These are phyloP conservation scores for Malassezia nana DNA, from an alignment of 1,284 basidiomycete species.

Conservation along the genomic window DNA sequence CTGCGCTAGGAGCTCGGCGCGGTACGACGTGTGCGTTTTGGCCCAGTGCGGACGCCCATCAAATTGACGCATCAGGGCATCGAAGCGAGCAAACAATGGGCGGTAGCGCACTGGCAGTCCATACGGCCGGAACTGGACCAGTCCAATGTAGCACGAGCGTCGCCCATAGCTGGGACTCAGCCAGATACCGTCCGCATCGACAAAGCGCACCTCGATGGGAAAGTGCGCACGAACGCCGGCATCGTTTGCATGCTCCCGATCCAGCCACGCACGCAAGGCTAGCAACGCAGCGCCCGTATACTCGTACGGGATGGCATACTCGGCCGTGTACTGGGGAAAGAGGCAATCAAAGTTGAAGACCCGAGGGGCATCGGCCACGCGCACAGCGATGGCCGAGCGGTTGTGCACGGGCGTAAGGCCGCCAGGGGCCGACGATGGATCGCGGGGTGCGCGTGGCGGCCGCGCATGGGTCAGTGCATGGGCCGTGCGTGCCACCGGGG, in stretches of 20 bases:
- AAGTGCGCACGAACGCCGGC: constrained; percentile 77
- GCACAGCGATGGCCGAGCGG: constrained; percentile 20
- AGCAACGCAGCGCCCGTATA: constrained; percentile 57
- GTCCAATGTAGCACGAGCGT: constrained; percentile 84
- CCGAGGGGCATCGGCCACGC: constrained; percentile 32
- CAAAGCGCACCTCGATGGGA: constrained; percentile 85
- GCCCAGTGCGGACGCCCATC: constrained; percentile 92
- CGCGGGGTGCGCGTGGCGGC: neutral
- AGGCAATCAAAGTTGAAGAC: constrained; percentile 49
- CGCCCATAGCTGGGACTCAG: constrained; percentile 74
- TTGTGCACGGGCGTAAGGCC: constrained; percentile 1
- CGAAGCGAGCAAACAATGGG: constrained; percentile 68
- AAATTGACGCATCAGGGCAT: constrained; percentile 62
- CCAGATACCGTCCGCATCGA: constrained; percentile 81
- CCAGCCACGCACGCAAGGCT: constrained; percentile 67
- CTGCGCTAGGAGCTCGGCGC: constrained; percentile 58
- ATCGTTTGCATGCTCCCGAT: constrained; percentile 57
- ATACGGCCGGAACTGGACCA: constrained; percentile 90
- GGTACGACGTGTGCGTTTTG: constrained; percentile 72
- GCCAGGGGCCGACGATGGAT: neutral
- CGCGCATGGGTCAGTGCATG: constrained; percentile 20
- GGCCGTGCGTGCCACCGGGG: constrained; percentile 10
- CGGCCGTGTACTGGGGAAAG: constrained; percentile 50
- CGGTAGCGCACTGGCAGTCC: constrained; percentile 77
- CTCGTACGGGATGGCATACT: constrained; percentile 78